Evolutionary conservation across 2,329 filamentous ascomycete species (phyloP), one percentile per base, ranked within the genome.

Genomic region (Hypoxylon rubiginosum): DNA sequence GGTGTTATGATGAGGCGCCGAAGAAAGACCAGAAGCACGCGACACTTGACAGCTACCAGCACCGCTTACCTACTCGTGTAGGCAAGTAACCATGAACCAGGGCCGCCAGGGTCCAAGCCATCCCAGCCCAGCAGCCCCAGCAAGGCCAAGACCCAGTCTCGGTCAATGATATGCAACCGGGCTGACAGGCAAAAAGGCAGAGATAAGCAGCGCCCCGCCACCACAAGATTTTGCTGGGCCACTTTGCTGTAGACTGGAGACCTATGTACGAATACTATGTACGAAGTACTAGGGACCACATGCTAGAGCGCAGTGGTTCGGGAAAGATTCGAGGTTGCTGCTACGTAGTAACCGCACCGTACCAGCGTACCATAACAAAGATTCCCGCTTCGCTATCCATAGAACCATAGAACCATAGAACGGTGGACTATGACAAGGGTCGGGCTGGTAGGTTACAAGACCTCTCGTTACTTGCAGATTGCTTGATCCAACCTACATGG

Each of bases 1-100:
- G 53, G 63, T 57, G 52, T 24, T 52, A 19, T 51, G 26, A 62
- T 64, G 60, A 60, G 64, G 24, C 59, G 57, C 67, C 67, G 67
- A 69, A 24, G 58, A 67, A 67, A 52, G 53, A 34, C 67, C 67
- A 64, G 64, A 61, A 39, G 63, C 66, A 66, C 63, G 60, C 63
- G 63, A 69, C 63, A 62, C 39, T n/a, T 15, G 34, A 39, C 34
- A 39, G 34, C 15, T 39, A 32, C 4, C 5, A 30, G 17, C 17
- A 24, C 39, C 58, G 57, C 48, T 62, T 62, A 58, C 62, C 50
- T 61, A 60, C 49, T 50, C 43, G 7, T 49, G 32, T 50, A 48
- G n/a, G 17, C 51, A 56, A 45, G 26, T 30, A 45, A 32, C 21
- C 24, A 6, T 28, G 52, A 30, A 24, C 21, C 9, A 11, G 32